Base-by-base conservation (phyloP, 2,329 filamentous ascomycete genomes). In the Alternaria incomplexa region DNA sequence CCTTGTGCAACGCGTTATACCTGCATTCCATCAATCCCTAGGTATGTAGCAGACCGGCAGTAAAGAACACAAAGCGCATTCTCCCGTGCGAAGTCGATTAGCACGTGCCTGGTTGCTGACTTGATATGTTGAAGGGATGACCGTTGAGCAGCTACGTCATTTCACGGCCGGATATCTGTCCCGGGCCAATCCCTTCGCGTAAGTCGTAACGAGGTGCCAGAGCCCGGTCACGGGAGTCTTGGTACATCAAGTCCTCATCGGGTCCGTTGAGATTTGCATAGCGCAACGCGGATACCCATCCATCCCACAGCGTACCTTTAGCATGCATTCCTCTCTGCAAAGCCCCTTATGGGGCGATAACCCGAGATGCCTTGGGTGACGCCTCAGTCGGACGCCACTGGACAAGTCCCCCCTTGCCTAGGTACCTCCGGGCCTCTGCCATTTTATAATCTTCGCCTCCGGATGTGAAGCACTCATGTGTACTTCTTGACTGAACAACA, bases 201-300 rank as follows among this genome's bases (percentile, higher is more conserved):
- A 61, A 22, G 36, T 66, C 61, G 64, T 64, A 56, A 55, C 61
- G 64, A 65, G 28, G 22, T 57, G 44, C 32, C 15, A 17, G 30
- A 28, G 6, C 6, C n/a, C 13, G 13, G 43, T 23, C 55, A 54
- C 36, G 36, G 15, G 47, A 62, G 23, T 13, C 46, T 36, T 23
- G 32, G 25, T 17, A 47, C 17, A 47, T 20, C 53, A 26, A 56
- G 26, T 23, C 13, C 30, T 23, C 28, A 23, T 30, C 30, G 28
- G 48, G 32, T 43, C 25, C 4, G 52, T 25, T 54, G 25, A 20
- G 32, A 26, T 23, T n/a, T 25, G 28, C 48, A 40, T 36, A 36
- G 30, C 48, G 20, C 22, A 32, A 50, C 30, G 9, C 22, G 48
- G 48, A 26, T 60, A 45, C 25, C 20, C 43, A 26, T 60, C 15